These are phyloP conservation scores for Gamsiella multidivaricata DNA, from an alignment of 192 early-diverging fungal species.

Conservation along the genomic window DNA sequence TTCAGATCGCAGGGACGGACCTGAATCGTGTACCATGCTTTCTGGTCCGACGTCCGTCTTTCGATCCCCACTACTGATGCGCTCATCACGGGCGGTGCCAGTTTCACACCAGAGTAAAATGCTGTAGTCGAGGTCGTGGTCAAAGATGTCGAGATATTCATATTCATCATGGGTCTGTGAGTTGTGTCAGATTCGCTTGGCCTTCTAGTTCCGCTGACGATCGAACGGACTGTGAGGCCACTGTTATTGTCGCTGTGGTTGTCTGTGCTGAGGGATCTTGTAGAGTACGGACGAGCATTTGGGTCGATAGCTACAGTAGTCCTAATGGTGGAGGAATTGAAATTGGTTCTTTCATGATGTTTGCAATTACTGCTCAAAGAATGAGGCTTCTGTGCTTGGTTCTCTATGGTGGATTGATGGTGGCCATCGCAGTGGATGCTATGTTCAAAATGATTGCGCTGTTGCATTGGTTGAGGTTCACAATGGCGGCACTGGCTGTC, in stretches of 20 bases:
- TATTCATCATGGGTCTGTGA: not conserved
- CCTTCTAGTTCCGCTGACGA: no score
- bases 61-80: constrained; percentile 22
- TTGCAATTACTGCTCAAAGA: not conserved
- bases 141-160: constrained; percentile 24
- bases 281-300: not conserved
- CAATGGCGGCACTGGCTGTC: not conserved
- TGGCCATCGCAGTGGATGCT: constrained; percentile 7
- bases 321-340: not conserved
- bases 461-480: constrained; percentile 1
- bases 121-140: no score
- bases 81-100: constrained; percentile 43
- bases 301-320: constrained; percentile 13
- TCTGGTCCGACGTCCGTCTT: constrained; percentile 18
- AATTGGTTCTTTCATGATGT: constrained; percentile 16
- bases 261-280: constrained; percentile 16
- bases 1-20: constrained; percentile 27
- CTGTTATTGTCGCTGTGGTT: constrained; percentile 3
- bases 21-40: constrained; percentile 49
- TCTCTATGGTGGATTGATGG: not conserved
- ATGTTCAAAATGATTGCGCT: not conserved
- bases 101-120: constrained; percentile 47
- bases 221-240: not conserved
- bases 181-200: no score
- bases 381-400: not conserved